Evolutionary conservation across 1,139 yeast species (phyloP), one percentile per base, ranked within the genome.

Genomic region (Schwanniomyces etchellsii): DNA sequence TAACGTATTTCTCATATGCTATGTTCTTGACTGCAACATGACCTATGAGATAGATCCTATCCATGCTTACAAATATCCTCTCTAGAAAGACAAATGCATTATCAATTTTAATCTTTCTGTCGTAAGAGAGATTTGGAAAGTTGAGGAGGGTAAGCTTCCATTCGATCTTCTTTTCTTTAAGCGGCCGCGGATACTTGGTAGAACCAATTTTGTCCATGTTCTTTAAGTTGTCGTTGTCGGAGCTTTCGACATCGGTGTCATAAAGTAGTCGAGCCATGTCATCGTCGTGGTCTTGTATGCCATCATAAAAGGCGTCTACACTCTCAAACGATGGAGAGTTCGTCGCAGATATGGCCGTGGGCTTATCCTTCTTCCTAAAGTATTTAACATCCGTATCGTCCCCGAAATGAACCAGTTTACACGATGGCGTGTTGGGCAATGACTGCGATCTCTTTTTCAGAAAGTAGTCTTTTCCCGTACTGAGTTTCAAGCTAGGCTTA

Each of bases 401-500:
- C 26, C 89, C 93, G 55, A 85, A 85, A 53, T 85, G 91, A 16
- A 85, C 95, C 42, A 70, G 77, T 42, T 85, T 85, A 38, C 69
- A 66, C 13, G 82, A 74, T 1, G 84, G 83, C 3, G 93, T 80
- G 1, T 81, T 62, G 3, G 95, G 95, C 60, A 83, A 68, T 9
- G 88, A 78, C 42, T 69, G 67, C 20, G 70, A 50, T 33, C 84
- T 59, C 14, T 54, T 53, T 26, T 59, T 57, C 9, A 7, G 21
- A 26, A 45, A 46, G 58, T 57, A 35, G 61, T 71, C 34, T 4
- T 28, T 28, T 16, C 29, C 20, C 1, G 42, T 29, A 6, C 38
- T 15, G 14, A 47, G 55, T 48, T 80, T 82, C 32, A 85, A 63
- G 15, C 85, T 78, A 3, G 89, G 75, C 48, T 83, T 82, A 29